Base-by-base conservation (phyloP, 2,329 filamentous ascomycete species). In the Colletotrichum tropicale region DNA sequence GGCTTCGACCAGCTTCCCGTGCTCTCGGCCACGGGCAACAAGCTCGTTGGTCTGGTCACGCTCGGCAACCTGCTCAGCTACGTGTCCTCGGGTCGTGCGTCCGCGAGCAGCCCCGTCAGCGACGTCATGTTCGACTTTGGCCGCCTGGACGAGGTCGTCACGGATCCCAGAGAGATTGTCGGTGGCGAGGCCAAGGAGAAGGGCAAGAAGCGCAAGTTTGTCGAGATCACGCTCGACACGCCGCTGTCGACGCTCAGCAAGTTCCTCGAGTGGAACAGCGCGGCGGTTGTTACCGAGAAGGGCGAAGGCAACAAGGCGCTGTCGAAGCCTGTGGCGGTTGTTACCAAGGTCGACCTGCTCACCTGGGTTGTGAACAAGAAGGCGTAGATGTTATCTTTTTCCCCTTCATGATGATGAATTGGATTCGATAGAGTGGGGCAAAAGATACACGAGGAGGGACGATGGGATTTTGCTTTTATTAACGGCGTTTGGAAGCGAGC, bases 181-280 rank as follows among this genome's bases (percentile, higher is more conserved):
- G 82, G 83, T 18, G 81, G 82, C 62, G 82, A 85, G 76, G 80
- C 82, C 26, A 82, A 84, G 64, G 84, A 81, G 73, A 84, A 85
- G 77, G 79, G 81, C 71, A 86, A 84, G 77, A 86, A 86, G 84
- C 89, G 93, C 74, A 93, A 94, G 82, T 99, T 98, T 85, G 94
- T 98, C 66, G 94, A 98, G 86, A 98, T 99, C 82, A 98, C 97
- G 8, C 88, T 94, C 83, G 95, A 98, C 79, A 99, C 97, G 2
- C 94, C 94, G 5, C 89, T 99, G 52, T 91, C 91, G 62, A 93
- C 94, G 60, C 89, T 99, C 70, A 96, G 95, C 88, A 93, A 94
- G 81, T 99, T 99, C 87, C 95, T 98, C 78, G 96, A 98, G 87
- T 98, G 97, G 96, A 98, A 99, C 86, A 97, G 94, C 79, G 96